Conservation (phyloP, 116 monocot species). For the Phalaenopsis hybrid region DNA sequence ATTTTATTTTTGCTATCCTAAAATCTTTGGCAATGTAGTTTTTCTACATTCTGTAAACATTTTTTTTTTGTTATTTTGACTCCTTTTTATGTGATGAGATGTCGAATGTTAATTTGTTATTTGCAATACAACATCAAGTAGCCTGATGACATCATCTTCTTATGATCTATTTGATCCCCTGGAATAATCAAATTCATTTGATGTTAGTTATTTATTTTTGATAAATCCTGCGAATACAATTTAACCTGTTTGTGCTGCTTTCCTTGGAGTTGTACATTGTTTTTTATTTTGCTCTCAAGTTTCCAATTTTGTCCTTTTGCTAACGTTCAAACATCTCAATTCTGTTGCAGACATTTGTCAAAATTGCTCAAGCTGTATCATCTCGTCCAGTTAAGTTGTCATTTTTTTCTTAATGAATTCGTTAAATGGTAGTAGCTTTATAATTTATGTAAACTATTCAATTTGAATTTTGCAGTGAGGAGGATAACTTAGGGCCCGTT, state of each 20-base stretch:
- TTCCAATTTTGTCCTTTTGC: neutral
- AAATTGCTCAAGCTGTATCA: constrained; percentile 98
- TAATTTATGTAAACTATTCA: neutral
- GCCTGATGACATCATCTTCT: neutral
- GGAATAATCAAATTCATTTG: too few relatives aligned
- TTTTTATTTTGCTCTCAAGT: neutral
- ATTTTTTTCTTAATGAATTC: neutral
- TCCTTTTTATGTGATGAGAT: too few relatives aligned
- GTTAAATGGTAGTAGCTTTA: neutral
- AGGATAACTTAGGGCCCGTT: neutral
- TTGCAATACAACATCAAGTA: too few relatives aligned
- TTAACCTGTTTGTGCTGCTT: too few relatives aligned
- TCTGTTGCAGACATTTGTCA: constrained; percentile 72
- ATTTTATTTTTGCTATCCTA: too few relatives aligned
- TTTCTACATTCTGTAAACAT: too few relatives aligned
- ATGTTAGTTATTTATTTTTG: too few relatives aligned
- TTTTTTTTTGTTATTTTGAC: too few relatives aligned
- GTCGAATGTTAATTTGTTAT: too few relatives aligned
- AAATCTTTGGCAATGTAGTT: too few relatives aligned
- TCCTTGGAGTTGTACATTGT: neutral
- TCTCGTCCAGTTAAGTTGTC: constrained; percentile 70
- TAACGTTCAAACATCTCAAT: neutral
- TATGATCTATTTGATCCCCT: too few relatives aligned
- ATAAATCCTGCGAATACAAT: too few relatives aligned
- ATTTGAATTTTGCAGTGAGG: neutral